phyloP scores from a whole-genome alignment of 176 grass and related monocot genomes.

The Chrysopogon serrulatus region DNA sequence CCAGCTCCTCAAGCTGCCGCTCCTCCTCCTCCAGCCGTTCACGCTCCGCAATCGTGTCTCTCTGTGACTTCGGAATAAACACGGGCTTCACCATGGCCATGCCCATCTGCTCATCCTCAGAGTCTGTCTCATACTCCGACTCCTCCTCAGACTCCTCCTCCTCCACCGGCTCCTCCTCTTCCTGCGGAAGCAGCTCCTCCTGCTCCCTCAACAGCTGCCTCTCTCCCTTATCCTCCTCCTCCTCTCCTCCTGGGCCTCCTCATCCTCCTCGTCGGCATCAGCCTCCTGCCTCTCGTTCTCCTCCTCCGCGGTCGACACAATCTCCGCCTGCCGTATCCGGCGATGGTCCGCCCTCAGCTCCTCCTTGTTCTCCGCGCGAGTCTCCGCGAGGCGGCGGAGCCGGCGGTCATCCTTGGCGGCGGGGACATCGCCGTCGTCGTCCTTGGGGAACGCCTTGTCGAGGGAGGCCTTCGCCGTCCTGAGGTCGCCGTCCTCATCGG shows the following conservation, averaged over 20 bases:
- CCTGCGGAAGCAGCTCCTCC: slow-evolving; percentile 75
- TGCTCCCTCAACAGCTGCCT: slow-evolving; percentile 62
- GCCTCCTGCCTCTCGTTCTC: slow-evolving; percentile 64
- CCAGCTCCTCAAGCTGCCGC: slow-evolving; percentile 72
- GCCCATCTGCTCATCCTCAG: slow-evolving; percentile 81
- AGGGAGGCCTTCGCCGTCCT: slow-evolving; percentile 44
- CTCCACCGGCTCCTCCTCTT: slow-evolving; percentile 67
- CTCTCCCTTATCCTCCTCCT: slow-evolving; percentile 70
- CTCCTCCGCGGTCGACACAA: slow-evolving; percentile 67
- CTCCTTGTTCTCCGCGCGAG: slow-evolving; percentile 64
- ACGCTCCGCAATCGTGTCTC: slow-evolving; percentile 85
- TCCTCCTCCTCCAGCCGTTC: slow-evolving; percentile 92
- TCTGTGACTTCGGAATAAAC: slow-evolving; percentile 86
- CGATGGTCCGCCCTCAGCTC: slow-evolving; percentile 84
- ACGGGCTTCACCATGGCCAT: slow-evolving; percentile 90
- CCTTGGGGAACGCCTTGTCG: slow-evolving; percentile 69
- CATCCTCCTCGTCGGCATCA: slow-evolving; percentile 78
- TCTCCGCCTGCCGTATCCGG: slow-evolving; percentile 80
- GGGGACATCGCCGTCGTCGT: slow-evolving; percentile 31
- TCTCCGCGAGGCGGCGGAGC: slow-evolving; percentile 66
- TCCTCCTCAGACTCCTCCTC: slow-evolving; percentile 85
- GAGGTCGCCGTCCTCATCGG: slow-evolving; percentile 50
- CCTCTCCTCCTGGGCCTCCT: slow-evolving; percentile 81
- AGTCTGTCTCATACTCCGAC: slow-evolving; percentile 93
- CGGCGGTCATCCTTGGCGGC: slow-evolving; percentile 66